Percentiles rank a stretch among this genome's conserved stretches.
These are phyloP conservation scores for Puccinia polysora DNA, from an alignment of 1,284 basidiomycete genomes.

Conservation along the genomic window DNA sequence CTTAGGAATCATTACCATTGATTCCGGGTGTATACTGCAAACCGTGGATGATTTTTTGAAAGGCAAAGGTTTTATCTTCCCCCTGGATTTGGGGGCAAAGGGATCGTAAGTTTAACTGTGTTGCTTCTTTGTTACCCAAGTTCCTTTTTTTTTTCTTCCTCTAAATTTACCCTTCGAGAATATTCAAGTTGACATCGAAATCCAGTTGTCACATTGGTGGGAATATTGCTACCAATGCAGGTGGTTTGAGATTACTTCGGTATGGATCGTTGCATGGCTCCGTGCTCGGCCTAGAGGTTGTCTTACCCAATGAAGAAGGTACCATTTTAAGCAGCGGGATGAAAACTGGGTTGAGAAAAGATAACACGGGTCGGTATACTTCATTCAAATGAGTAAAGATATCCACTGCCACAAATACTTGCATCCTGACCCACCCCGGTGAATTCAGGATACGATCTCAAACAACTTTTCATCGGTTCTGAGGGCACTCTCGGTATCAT, in stretches of 20 bases:
- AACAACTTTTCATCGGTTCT: conserved; percentile 96
- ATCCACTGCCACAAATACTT: background rate
- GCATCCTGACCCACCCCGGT: background rate
- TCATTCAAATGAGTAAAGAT: background rate
- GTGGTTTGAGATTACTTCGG: conserved; percentile 83
- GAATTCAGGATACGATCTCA: conserved; percentile 82
- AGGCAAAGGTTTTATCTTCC: conserved; percentile 90
- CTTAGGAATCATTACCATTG: conserved; percentile 53
- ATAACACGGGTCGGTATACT: conserved; percentile 76
- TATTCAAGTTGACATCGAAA: background rate
- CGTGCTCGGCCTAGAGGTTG: conserved; percentile 94
- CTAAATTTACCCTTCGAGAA: background rate
- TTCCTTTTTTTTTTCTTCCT: background rate
- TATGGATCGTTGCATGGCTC: conserved; percentile 94
- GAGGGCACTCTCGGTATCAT: conserved; percentile 95
- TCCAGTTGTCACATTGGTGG: conserved; percentile 92
- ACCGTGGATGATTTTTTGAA: conserved; percentile 78
- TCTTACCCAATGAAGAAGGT: conserved; percentile 77
- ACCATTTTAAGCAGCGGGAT: conserved; percentile 71
- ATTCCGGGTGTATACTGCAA: conserved; percentile 94
- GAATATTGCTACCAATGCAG: conserved; percentile 95
- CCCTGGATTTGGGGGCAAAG: conserved; percentile 94
- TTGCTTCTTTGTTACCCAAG: background rate
- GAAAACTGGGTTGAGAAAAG: conserved; percentile 68
- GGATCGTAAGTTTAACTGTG: conserved; percentile 66